These are phyloP conservation scores for Phialocephala subalpina DNA, from an alignment of 2,329 filamentous ascomycete genomes.

Conservation along the genomic window DNA sequence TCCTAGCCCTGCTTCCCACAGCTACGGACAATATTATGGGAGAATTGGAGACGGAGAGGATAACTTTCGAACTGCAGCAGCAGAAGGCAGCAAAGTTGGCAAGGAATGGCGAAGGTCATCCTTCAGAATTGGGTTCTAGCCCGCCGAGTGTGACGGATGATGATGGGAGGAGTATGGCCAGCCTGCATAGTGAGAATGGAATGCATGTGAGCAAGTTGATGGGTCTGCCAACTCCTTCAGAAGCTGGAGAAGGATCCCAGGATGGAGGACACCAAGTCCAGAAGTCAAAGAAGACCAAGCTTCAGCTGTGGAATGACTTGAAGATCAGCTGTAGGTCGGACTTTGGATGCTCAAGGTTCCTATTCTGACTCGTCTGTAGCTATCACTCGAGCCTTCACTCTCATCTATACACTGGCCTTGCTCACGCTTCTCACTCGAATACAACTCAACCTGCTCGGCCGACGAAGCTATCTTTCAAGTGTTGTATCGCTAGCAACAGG, in stretches of 20 bases:
- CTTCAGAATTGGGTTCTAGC: conserved; percentile 49
- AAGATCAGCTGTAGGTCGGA: conserved; percentile 84
- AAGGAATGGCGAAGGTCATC: conserved; percentile 60
- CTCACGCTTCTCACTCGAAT: conserved; percentile 92
- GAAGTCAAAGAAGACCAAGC: conserved; percentile 78
- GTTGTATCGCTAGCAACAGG: conserved; percentile 90
- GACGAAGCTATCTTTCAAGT: conserved; percentile 93
- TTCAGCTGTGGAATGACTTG: conserved; percentile 96
- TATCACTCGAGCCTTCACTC: conserved; percentile 87
- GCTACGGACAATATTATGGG: conserved; percentile 89
- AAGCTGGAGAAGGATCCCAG: conserved; percentile 47
- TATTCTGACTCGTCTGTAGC: conserved; percentile 57
- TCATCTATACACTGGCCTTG: conserved; percentile 90
- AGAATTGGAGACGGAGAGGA: conserved; percentile 88
- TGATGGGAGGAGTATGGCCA: conserved; percentile 79
- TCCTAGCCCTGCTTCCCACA: conserved; percentile 92
- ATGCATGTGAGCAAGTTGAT: conserved; percentile 83
- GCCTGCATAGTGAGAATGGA: conserved; percentile 82
- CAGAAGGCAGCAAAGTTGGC: conserved; percentile 81
- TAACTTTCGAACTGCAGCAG: conserved; percentile 92
- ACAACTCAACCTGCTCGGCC: conserved; percentile 95
- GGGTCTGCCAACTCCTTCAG: conserved; percentile 60
- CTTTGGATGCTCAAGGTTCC: background rate
- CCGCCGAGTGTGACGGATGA: conserved; percentile 79
- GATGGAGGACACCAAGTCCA: conserved; percentile 53